Percentiles rank a stretch among this genome's conserved stretches.
Conservation (phyloP, 805 yeast genomes). For the Kluyveromyces aestuarii region DNA sequence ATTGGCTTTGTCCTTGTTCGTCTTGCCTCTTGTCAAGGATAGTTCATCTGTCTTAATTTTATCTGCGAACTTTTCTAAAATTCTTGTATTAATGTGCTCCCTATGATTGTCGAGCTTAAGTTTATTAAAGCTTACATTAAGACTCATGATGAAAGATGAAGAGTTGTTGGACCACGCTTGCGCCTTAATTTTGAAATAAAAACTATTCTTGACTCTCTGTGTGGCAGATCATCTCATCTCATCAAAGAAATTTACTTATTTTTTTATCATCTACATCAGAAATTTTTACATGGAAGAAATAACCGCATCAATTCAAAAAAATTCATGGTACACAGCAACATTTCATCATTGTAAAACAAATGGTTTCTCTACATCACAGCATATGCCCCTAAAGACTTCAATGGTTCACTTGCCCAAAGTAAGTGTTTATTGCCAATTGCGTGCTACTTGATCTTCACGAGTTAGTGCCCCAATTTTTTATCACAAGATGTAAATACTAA, state of each 20-base stretch:
- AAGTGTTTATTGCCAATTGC: constrained; percentile 5
- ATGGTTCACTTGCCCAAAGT: constrained; percentile 13
- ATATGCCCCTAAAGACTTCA: too few species aligned
- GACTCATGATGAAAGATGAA: constrained; percentile 8
- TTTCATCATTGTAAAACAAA: too few species aligned
- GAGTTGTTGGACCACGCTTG: neutral
- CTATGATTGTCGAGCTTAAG: constrained; percentile 6
- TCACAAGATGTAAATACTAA: neutral
- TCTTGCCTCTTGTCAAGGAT: constrained; percentile 45
- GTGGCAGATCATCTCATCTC: neutral
- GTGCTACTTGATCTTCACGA: neutral
- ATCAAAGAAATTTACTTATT: neutral
- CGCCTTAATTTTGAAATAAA: neutral
- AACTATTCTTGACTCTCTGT: neutral
- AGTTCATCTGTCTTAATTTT: constrained; percentile 57
- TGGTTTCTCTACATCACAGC: too few species aligned
- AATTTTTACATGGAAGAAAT: too few species aligned
- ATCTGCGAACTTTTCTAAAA: constrained; percentile 54
- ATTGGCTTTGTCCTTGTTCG: constrained; percentile 74
- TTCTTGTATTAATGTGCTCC: constrained; percentile 36
- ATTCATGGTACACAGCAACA: too few species aligned
- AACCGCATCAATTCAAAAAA: too few species aligned
- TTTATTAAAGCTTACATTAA: constrained; percentile 16
- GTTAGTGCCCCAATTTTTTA: neutral
- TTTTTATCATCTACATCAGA: neutral